Conservation (phyloP, 768 basidiomycete genomes). For the Pleurotus ostreatus region DNA sequence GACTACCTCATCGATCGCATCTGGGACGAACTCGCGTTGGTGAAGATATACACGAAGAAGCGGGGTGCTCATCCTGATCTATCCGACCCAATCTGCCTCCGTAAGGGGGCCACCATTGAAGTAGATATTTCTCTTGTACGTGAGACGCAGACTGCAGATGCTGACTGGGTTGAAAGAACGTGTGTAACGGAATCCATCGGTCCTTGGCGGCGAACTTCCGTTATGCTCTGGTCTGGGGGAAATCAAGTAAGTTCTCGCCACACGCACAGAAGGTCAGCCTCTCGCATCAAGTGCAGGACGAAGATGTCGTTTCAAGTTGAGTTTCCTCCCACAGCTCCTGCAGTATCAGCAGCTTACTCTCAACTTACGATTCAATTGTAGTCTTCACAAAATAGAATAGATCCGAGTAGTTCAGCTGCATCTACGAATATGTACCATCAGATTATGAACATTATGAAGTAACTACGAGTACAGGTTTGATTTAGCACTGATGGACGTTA, state of each 20-base stretch:
- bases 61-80: constrained; percentile 93
- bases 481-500: no score
- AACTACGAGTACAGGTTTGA: no score
- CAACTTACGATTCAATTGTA: not conserved
- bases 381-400: constrained; percentile 25
- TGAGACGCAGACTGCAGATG: not conserved
- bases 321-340: not conserved
- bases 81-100: constrained; percentile 83
- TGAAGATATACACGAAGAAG: constrained; percentile 97
- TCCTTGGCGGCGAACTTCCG: constrained; percentile 89
- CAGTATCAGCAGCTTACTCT: not conserved
- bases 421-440: no score
- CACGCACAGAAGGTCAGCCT: constrained; percentile 94
- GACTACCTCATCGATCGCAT: constrained; percentile 72
- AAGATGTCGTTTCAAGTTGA: constrained; percentile 85
- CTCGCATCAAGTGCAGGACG: constrained; percentile 78
- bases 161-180: constrained; percentile 43
- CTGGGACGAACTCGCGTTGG: constrained; percentile 76
- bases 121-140: constrained; percentile 28
- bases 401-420: no score
- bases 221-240: constrained; percentile 95
- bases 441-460: no score
- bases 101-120: constrained; percentile 92
- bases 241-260: constrained; percentile 90
- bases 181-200: constrained; percentile 91